Percentiles rank a stretch among this genome's conserved stretches.
phyloP scores from a whole-genome alignment of 176 grass and related monocot species.

The Stipa capillata region DNA sequence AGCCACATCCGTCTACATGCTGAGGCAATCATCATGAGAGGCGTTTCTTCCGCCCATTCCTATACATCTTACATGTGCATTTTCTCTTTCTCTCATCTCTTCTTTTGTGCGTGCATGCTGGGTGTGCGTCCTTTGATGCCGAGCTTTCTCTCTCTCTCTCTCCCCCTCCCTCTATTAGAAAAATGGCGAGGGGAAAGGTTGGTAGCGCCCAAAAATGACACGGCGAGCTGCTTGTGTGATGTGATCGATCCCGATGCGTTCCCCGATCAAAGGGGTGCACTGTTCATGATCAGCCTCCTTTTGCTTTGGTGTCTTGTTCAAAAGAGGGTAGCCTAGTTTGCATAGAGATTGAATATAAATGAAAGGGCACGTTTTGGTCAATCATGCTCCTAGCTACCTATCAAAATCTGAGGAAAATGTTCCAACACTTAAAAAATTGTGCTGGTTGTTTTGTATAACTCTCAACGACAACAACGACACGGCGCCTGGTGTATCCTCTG shows the following conservation, averaged over 20 bases:
- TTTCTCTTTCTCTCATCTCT: not conserved
- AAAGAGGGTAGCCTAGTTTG: conserved; percentile 11
- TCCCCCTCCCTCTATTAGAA: not conserved
- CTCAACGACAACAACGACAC: too few relatives aligned
- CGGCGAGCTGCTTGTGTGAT: not conserved
- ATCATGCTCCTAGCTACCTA: not conserved
- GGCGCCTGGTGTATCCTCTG: too few relatives aligned
- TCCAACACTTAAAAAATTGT: too few relatives aligned
- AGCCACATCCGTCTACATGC: conserved; percentile 12
- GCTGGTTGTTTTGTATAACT: too few relatives aligned
- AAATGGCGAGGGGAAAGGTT: conserved; percentile 8
- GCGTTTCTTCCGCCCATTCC: conserved; percentile 30
- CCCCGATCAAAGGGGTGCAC: not conserved
- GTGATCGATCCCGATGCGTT: conserved; percentile 31
- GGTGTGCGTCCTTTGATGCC: not conserved
- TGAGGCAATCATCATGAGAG: conserved; percentile 10
- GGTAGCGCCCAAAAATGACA: not conserved
- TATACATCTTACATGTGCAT: too few relatives aligned
- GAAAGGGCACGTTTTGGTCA: not conserved
- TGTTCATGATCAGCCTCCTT: not conserved
- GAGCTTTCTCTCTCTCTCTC: too few relatives aligned
- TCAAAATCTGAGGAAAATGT: too few relatives aligned
- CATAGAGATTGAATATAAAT: not conserved
- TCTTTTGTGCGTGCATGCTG: not conserved
- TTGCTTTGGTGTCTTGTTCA: conserved; percentile 21